Evolutionary conservation across 495 filamentous ascomycete genomes (phyloP).

Genomic region (Hypoxylon crocopeplum): DNA sequence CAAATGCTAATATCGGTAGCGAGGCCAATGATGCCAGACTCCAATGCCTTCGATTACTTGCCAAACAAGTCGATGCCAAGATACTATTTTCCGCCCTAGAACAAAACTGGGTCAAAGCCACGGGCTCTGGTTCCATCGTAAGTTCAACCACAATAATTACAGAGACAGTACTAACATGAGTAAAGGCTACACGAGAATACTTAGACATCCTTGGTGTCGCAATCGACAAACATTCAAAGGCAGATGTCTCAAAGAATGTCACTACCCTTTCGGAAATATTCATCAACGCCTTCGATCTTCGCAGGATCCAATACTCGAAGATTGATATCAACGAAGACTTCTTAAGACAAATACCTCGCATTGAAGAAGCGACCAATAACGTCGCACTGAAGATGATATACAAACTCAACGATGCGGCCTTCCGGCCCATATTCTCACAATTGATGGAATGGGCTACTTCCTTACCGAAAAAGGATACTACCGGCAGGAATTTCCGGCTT

Average conservation of each 20-base stretch:
- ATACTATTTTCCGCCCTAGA: constrained; percentile 70
- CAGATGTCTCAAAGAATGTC: constrained; percentile 72
- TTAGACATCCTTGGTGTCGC: constrained; percentile 69
- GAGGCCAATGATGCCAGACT: constrained; percentile 67
- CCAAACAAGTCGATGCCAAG: constrained; percentile 74
- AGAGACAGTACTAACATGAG: constrained; percentile 30
- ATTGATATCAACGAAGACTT: constrained; percentile 48
- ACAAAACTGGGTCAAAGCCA: constrained; percentile 70
- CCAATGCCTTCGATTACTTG: constrained; percentile 72
- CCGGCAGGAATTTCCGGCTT: constrained; percentile 61
- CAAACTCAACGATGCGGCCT: constrained; percentile 94
- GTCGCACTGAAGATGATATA: constrained; percentile 86
- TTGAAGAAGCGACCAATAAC: constrained; percentile 71
- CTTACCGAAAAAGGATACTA: constrained; percentile 65
- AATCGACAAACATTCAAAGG: constrained; percentile 79
- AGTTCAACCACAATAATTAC: constrained; percentile 32
- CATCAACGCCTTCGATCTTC: constrained; percentile 74
- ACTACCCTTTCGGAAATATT: constrained; percentile 71
- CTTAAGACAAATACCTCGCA: constrained; percentile 57
- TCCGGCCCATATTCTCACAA: constrained; percentile 88
- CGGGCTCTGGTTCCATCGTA: constrained; percentile 64
- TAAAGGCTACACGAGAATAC: constrained; percentile 68
- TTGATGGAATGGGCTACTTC: constrained; percentile 75
- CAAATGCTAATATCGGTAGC: constrained; percentile 60
- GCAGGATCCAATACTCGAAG: constrained; percentile 56